These are phyloP conservation scores for Solanum peruvianum DNA, from an alignment of 257 asterid species.

Conservation along the genomic window DNA sequence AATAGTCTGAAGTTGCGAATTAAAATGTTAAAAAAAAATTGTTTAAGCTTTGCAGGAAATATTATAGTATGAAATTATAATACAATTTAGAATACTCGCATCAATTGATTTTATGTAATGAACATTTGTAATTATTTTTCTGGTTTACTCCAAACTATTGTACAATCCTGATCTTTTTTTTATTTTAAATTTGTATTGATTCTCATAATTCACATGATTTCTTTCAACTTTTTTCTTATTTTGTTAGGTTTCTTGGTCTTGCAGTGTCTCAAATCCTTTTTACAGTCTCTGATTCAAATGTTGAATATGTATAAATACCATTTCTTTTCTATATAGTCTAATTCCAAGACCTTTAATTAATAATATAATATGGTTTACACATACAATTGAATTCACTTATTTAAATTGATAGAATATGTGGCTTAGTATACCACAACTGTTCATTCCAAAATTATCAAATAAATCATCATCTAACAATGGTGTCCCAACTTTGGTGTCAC, in stretches of 20 bases:
- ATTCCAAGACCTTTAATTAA: not conserved
- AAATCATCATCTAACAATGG: too few relatives aligned
- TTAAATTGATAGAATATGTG: not conserved
- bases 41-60: not conserved
- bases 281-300: not conserved
- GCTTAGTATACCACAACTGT: too few relatives aligned
- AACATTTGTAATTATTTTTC: not conserved
- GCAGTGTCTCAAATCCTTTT: not conserved
- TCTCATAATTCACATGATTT: not conserved
- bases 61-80: too few relatives aligned
- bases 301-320: not conserved
- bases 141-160: not conserved
- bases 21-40: too few relatives aligned
- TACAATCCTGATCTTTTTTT: too few relatives aligned
- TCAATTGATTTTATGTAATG: not conserved
- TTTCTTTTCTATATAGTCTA: not conserved
- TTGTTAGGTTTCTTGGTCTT: too few relatives aligned
- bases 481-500: too few relatives aligned
- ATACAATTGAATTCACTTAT: not conserved
- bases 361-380: not conserved
- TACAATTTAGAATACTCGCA: not conserved
- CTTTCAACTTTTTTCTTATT: too few relatives aligned
- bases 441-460: too few relatives aligned
- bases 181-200: not conserved
- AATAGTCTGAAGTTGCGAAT: not conserved